Conservation (phyloP, 345 rosid species). For the Acer saccharum region DNA sequence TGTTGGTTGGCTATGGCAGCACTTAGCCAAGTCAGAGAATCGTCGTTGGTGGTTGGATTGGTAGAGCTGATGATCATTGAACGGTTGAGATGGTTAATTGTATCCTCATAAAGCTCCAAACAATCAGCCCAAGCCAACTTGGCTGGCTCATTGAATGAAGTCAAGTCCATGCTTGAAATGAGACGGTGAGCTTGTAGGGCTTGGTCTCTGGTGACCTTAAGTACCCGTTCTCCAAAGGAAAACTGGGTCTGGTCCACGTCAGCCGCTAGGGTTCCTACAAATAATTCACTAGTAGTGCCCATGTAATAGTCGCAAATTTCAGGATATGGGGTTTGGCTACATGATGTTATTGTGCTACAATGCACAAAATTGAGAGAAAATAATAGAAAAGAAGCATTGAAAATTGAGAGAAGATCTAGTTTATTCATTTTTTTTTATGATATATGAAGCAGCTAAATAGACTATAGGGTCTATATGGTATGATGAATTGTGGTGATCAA, state of each 20-base stretch:
- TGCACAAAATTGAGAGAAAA: conserved; percentile 21
- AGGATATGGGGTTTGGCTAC: conserved; percentile 63
- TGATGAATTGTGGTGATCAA: conserved; percentile 15
- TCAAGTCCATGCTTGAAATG: conserved; percentile 43
- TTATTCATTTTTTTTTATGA: conserved; percentile 28
- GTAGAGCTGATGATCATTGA: conserved; percentile 39
- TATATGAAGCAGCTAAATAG: background rate
- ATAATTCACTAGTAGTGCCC: conserved; percentile 2
- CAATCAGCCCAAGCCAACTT: conserved; percentile 69
- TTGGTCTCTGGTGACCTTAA: conserved; percentile 52
- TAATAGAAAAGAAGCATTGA: conserved; percentile 21
- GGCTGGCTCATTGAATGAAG: conserved; percentile 42
- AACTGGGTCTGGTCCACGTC: conserved; percentile 10
- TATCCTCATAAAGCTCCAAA: conserved; percentile 60
- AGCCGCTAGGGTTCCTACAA: conserved; percentile 10
- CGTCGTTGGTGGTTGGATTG: conserved; percentile 25
- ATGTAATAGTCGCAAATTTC: conserved; percentile 48
- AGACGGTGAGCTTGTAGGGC: conserved; percentile 52
- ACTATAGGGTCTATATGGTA: background rate
- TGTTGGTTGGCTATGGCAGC: conserved; percentile 72
- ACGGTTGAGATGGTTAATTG: conserved; percentile 50
- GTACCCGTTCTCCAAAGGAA: conserved; percentile 45
- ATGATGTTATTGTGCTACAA: conserved; percentile 43
- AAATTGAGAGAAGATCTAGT: conserved; percentile 14
- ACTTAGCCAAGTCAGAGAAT: conserved; percentile 74